phyloP scores from a whole-genome alignment of 345 rosid genomes.

The Moricandia arvensis region DNA sequence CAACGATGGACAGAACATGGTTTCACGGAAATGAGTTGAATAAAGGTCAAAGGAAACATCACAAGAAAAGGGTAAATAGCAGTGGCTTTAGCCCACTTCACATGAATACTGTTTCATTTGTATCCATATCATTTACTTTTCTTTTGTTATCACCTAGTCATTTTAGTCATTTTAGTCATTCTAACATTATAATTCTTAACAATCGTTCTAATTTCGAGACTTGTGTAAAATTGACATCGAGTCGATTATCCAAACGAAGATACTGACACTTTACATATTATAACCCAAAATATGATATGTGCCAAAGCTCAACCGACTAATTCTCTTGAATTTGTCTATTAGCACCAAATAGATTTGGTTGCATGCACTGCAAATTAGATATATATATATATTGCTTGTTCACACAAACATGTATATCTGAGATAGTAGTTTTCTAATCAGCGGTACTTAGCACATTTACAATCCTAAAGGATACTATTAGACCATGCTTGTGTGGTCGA shows the following conservation, averaged over 20 bases:
- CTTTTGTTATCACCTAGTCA: not conserved
- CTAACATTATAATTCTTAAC: not conserved
- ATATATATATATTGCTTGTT: too few relatives aligned
- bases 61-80: conserved; percentile 7
- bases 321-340: too few relatives aligned
- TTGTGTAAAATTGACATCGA: not conserved
- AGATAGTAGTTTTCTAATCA: too few relatives aligned
- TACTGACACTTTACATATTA: too few relatives aligned
- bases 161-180: conserved; percentile 8
- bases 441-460: too few relatives aligned
- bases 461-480: too few relatives aligned
- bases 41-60: conserved; percentile 20
- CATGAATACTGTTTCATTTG: conserved; percentile 18
- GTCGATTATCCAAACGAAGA: not conserved
- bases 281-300: too few relatives aligned
- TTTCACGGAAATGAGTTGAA: conserved; percentile 27
- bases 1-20: conserved; percentile 3
- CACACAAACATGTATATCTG: too few relatives aligned
- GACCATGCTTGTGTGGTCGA: too few relatives aligned
- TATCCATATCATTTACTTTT: conserved; percentile 10
- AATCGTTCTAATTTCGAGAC: not conserved
- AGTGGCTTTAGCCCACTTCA: conserved; percentile 11
- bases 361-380: too few relatives aligned
- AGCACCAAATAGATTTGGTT: too few relatives aligned
- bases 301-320: too few relatives aligned